These are phyloP conservation scores for Flaveria brownii DNA, from an alignment of 129 eudicot genomes.

Conservation along the genomic window DNA sequence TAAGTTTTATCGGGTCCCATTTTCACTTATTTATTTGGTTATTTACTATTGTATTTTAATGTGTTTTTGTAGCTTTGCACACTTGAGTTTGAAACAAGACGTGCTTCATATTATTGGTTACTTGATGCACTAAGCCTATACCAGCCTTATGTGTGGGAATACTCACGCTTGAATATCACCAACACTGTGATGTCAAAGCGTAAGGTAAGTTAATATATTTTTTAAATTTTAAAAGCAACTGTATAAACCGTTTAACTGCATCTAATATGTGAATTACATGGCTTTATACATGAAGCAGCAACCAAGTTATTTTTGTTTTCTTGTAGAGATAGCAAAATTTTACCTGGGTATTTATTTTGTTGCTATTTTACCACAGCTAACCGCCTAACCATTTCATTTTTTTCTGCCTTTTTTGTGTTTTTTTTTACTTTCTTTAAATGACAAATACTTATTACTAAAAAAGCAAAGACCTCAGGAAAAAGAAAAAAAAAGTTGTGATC, in stretches of 20 bases:
- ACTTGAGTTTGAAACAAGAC: conserved; percentile 83
- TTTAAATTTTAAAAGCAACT: not conserved
- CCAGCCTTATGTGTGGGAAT: conserved; percentile 20
- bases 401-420: too few species aligned
- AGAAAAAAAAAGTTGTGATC: not conserved
- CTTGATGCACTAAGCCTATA: conserved; percentile 18
- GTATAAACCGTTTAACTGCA: not conserved
- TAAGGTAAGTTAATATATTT: conserved; percentile 1
- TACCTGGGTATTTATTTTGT: not conserved
- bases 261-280: not conserved
- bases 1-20: conserved; percentile 27
- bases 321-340: not conserved
- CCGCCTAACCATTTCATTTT: not conserved
- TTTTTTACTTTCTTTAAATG: not conserved
- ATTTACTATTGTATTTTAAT: not conserved
- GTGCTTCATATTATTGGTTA: conserved; percentile 20
- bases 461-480: not conserved
- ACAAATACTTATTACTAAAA: not conserved
- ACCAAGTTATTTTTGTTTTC: not conserved
- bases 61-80: conserved; percentile 71
- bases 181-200: conserved; percentile 20
- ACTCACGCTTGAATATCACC: conserved; percentile 19
- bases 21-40: not conserved
- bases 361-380: not conserved
- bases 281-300: not conserved